Evolutionary conservation across 208 protist genomes (phyloP), one percentile per base, ranked within the genome.

Genomic region (Trypanosoma scelopori): DNA sequence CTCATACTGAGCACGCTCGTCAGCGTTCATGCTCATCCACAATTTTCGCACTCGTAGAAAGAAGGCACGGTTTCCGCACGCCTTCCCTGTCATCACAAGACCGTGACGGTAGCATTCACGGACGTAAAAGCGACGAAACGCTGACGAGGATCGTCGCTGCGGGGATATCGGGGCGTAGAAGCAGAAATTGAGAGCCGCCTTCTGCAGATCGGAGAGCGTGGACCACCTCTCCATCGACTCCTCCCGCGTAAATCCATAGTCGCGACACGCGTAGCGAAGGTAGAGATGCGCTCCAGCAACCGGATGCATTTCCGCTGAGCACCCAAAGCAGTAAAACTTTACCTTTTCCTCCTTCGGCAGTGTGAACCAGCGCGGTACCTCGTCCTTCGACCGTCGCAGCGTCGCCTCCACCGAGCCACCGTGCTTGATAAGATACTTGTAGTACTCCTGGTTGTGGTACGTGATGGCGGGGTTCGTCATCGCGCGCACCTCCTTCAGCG

Each of bases 141-240:
- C 72, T 7, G 71, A 53, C 3, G 23, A n/a, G 5, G 18, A 49
- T 9, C 63, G 52, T 11, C 27, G 41, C 30, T 48, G 37, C 1
- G 82, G 64, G 46, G 79, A 60, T 49, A 95, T 90, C 25, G 82
- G 70, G 13, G 74, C 45, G 47, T 83, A 89, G 50, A 95, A 95
- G 30, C 85, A 87, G 59, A 93, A 95, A 39, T 84, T 77, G 63
- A 95, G 48, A 28, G 90, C 90, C 0, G 84, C 81, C 39, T 77
- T 76, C 67, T 95, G 86, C 50, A 89, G 61, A 22, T 95, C 87
- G 7, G 69, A 79, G 1, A 95, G 79, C 12, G 55, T 23, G 0
- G 53, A 23, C 68, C 73, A 93, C 32, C 72, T 68, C 23, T 65
- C 50, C 41, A 74, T 55, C 12, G 76, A 65, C 37, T 92, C 79